Evolutionary conservation across 2,329 filamentous ascomycete genomes (phyloP).

Genomic region (Chaetomium sp.): DNA sequence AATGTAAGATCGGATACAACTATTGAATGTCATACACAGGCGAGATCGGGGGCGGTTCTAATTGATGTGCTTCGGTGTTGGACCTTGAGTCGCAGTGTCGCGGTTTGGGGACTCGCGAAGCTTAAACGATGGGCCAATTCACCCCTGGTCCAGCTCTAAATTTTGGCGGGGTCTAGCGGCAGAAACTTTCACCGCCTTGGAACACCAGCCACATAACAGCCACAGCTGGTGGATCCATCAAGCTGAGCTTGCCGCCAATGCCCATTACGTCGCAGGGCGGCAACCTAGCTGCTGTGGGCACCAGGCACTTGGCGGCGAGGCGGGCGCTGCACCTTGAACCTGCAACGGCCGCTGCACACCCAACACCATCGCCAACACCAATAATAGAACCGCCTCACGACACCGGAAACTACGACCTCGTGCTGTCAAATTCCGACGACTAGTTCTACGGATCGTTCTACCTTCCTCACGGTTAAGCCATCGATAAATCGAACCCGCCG

Average conservation of each 20-base stretch:
- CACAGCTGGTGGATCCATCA: conserved; percentile 10
- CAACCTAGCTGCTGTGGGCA: conserved; percentile 21
- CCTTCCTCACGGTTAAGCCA: background rate
- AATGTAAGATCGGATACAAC: no score
- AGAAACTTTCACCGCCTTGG: conserved; percentile 20
- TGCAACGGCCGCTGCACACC: background rate
- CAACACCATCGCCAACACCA: conserved; percentile 6
- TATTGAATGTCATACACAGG: no score
- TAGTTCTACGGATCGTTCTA: background rate
- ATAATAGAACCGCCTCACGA: background rate
- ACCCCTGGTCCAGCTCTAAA: conserved; percentile 14
- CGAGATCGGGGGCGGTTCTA: background rate
- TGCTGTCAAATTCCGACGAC: background rate
- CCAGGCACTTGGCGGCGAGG: background rate
- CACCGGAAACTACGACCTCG: background rate
- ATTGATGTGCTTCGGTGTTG: background rate
- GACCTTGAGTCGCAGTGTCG: background rate
- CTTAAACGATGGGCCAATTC: conserved; percentile 1
- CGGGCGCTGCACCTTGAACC: background rate
- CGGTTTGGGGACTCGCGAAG: background rate
- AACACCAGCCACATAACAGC: conserved; percentile 6
- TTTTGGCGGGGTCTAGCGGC: conserved; percentile 26
- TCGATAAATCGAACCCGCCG: background rate
- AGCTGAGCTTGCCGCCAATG: conserved; percentile 14
- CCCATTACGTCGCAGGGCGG: conserved; percentile 25